Percentiles rank a stretch among this genome's conserved stretches.
phyloP scores from a whole-genome alignment of 139 green algal genomes.

The Marvania coccoides region DNA sequence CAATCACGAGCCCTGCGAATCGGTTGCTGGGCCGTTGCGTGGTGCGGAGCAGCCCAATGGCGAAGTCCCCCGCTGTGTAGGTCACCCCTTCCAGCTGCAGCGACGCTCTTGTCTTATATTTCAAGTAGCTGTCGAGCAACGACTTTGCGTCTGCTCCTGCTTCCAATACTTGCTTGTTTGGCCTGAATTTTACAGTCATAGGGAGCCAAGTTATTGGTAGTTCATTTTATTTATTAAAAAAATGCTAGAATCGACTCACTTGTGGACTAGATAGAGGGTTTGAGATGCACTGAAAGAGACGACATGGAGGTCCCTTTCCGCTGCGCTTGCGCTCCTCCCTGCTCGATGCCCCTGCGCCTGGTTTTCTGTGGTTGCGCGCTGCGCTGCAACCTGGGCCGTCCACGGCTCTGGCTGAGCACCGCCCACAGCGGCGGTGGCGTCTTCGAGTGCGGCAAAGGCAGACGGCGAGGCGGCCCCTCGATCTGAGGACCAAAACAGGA shows the following conservation, averaged over 20 bases:
- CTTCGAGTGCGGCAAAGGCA: slow-evolving; percentile 1
- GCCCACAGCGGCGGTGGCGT: neutral
- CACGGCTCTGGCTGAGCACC: neutral
- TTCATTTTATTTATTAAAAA: neutral
- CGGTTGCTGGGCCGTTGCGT: neutral
- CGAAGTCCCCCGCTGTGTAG: neutral
- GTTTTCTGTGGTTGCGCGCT: neutral
- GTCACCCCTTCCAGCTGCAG: neutral
- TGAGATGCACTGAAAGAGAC: neutral
- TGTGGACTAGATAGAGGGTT: neutral
- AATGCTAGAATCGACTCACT: neutral
- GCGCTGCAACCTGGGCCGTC: neutral
- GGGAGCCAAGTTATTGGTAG: neutral
- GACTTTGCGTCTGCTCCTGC: neutral
- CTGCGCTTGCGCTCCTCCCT: neutral
- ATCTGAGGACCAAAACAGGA: slow-evolving; percentile 4
- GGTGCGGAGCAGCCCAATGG: neutral
- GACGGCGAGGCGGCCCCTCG: neutral
- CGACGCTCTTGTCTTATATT: neutral
- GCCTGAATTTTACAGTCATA: neutral
- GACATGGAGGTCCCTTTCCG: neutral
- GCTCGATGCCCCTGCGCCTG: neutral
- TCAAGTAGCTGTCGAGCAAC: neutral
- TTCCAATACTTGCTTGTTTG: neutral
- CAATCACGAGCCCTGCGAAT: neutral